Percentiles rank a stretch among this genome's conserved stretches.
phyloP scores from a whole-genome alignment of 345 rosid species.

The Corchorus capsularis region DNA sequence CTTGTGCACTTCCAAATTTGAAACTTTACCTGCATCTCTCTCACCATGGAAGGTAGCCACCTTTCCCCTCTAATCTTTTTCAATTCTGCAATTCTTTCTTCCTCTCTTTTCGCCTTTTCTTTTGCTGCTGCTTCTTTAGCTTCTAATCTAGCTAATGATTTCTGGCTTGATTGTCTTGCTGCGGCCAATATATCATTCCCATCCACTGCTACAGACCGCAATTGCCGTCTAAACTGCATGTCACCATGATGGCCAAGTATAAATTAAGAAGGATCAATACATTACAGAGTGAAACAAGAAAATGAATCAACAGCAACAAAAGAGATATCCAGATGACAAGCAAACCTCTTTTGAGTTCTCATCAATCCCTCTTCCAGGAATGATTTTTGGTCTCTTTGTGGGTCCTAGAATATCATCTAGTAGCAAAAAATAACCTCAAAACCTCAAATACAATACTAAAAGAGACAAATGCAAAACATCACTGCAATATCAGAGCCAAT shows the following conservation, averaged over 20 bases:
- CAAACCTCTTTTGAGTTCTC: constrained; percentile 73
- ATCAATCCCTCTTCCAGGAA: constrained; percentile 48
- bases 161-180: constrained; percentile 54
- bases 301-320: not conserved
- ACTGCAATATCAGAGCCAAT: constrained; percentile 6
- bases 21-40: constrained; percentile 43
- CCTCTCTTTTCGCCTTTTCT: constrained; percentile 79
- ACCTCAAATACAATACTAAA: not conserved
- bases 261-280: not conserved
- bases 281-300: not conserved
- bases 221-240: constrained; percentile 58
- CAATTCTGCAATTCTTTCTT: constrained; percentile 72
- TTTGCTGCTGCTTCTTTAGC: constrained; percentile 63
- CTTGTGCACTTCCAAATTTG: constrained; percentile 12
- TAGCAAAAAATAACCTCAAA: constrained; percentile 27
- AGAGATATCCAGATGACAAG: constrained; percentile 4
- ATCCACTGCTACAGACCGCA: constrained; percentile 61
- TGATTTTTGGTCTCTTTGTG: constrained; percentile 72
- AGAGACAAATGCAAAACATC: constrained; percentile 7
- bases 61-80: constrained; percentile 75
- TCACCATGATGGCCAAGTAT: not conserved
- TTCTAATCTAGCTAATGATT: constrained; percentile 58
- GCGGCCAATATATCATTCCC: constrained; percentile 63
- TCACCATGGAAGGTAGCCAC: constrained; percentile 85
- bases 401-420: constrained; percentile 72